These are phyloP conservation scores for Termitomyces sp. DNA, from an alignment of 768 basidiomycete species.

Conservation along the genomic window DNA sequence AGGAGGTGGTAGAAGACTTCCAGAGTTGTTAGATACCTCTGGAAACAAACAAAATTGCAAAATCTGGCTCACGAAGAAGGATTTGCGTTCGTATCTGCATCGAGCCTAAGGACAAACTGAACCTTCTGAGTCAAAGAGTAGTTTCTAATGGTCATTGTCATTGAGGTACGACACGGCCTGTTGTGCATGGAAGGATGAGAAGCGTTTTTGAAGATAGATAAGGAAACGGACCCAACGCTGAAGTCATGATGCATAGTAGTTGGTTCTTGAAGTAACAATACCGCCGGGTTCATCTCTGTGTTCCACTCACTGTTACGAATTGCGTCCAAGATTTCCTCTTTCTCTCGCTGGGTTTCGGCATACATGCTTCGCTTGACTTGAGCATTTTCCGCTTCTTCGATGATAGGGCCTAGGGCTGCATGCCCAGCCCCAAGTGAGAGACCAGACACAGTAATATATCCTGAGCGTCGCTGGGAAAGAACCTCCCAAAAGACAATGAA, in stretches of 20 bases:
- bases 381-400: constrained; percentile 55
- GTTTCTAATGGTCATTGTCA: constrained; percentile 64
- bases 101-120: constrained; percentile 55
- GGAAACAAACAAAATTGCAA: not conserved
- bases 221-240: constrained; percentile 53
- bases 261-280: constrained; percentile 46
- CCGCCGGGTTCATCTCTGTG: constrained; percentile 70
- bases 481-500: constrained; percentile 76
- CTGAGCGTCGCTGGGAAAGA: constrained; percentile 53
- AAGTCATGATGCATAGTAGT: constrained; percentile 60
- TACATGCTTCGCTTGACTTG: constrained; percentile 85
- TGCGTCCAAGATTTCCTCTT: constrained; percentile 59
- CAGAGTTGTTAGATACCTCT: constrained; percentile 16
- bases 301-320: constrained; percentile 76
- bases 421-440: constrained; percentile 66
- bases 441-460: constrained; percentile 57
- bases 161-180: constrained; percentile 54
- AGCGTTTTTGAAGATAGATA: not conserved
- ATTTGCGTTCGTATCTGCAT: constrained; percentile 16
- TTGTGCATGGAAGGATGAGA: not conserved
- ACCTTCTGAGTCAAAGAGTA: constrained; percentile 61
- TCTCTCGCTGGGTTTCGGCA: constrained; percentile 82
- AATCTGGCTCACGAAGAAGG: constrained; percentile 9
- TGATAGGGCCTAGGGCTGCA: constrained; percentile 57
- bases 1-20: constrained; percentile 43